These are phyloP conservation scores for Phaeodactylum tricornutum DNA, from an alignment of 108 stramenopile species.

Conservation along the genomic window DNA sequence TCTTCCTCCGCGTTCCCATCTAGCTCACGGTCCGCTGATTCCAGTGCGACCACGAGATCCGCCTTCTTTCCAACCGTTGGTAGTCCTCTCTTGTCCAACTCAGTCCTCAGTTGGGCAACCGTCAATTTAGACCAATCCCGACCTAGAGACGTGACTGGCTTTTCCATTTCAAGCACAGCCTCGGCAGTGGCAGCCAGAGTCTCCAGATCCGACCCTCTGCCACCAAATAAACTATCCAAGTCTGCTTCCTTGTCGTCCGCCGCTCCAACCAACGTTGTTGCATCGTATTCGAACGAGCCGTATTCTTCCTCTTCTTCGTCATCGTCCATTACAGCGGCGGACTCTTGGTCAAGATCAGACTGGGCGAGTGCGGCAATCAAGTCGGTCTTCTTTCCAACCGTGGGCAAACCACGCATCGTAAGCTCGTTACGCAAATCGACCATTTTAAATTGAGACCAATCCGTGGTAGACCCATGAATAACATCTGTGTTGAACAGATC, in stretches of 20 bases:
- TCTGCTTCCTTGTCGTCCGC: neutral
- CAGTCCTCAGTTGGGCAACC: constrained; percentile 1
- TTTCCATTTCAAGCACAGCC: no score
- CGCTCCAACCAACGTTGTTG: neutral
- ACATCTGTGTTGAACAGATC: neutral
- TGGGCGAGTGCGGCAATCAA: neutral
- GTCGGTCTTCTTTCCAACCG: constrained; percentile 1
- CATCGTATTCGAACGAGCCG: neutral
- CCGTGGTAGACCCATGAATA: neutral
- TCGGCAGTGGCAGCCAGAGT: no score
- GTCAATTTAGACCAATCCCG: constrained; percentile 5
- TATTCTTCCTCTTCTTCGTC: constrained; percentile 6
- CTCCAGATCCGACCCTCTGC: no score
- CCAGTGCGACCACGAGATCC: constrained; percentile 8
- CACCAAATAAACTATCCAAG: neutral
- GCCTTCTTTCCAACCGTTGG: constrained; percentile 7
- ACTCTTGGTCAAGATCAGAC: neutral
- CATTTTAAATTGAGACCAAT: neutral
- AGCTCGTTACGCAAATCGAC: neutral
- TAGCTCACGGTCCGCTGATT: constrained; percentile 3
- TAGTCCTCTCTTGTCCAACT: constrained; percentile 3
- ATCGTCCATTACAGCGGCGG: neutral
- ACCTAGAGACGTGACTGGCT: no score
- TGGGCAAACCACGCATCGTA: neutral
- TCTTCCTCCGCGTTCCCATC: neutral